These are phyloP conservation scores for Tolypocladium guangdongense DNA, from an alignment of 2,329 filamentous ascomycete species.

Conservation along the genomic window DNA sequence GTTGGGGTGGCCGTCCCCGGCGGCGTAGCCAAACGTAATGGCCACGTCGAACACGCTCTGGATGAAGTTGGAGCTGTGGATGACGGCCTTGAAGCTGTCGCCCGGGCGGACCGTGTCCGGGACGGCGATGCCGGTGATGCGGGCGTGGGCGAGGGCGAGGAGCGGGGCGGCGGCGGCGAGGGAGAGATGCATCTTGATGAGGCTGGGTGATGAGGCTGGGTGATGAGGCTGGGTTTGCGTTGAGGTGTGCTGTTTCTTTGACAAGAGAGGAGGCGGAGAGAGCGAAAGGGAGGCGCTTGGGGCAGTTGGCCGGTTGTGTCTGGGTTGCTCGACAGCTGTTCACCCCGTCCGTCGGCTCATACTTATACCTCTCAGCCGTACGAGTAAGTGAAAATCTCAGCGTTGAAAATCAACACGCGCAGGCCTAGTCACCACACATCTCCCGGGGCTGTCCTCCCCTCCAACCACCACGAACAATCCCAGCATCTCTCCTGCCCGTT, in stretches of 20 bases:
- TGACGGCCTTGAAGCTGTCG: conserved; percentile 23
- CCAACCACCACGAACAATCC: neutral
- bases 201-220: too few species aligned
- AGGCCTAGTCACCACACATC: neutral
- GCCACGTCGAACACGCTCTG: conserved; percentile 32
- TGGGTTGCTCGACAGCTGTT: neutral
- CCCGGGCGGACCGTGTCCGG: conserved; percentile 29
- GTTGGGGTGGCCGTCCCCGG: conserved; percentile 11
- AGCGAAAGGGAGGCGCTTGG: too few species aligned
- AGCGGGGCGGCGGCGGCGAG: conserved; percentile 11
- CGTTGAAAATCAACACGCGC: too few species aligned
- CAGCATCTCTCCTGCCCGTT: neutral
- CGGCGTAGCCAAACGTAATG: conserved; percentile 28
- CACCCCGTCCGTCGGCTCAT: neutral
- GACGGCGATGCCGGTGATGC: conserved; percentile 30
- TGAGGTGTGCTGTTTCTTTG: neutral
- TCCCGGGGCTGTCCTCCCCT: too few species aligned
- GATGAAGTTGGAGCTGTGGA: conserved; percentile 31
- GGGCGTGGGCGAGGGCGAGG: conserved; percentile 19
- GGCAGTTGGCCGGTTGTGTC: too few species aligned
- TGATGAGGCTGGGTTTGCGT: too few species aligned
- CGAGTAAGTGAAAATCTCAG: neutral
- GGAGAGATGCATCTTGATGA: conserved; percentile 11
- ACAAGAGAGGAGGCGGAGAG: too few species aligned
- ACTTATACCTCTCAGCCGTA: neutral